A percentile compares a stretch with the other conserved stretches of the same genome.
phyloP scores from a whole-genome alignment of 306 rosid genomes.

The Cajanus cajan region DNA sequence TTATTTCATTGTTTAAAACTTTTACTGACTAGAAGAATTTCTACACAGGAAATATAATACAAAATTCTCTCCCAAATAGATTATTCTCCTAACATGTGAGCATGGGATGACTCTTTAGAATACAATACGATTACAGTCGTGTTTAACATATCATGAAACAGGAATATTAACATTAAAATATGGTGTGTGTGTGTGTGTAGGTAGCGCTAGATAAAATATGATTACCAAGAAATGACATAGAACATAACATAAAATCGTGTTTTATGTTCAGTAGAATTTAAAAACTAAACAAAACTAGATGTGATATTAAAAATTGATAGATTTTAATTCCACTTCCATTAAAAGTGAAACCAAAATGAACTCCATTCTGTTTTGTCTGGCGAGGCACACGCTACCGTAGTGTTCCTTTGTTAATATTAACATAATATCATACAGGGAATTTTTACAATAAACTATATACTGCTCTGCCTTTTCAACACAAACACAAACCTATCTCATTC shows the following conservation, averaged over 20 bases:
- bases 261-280: neutral
- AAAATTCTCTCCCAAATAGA: too few relatives aligned
- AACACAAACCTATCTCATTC: slow-evolving; percentile 27
- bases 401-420: slow-evolving; percentile 17
- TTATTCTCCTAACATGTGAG: too few relatives aligned
- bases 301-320: neutral
- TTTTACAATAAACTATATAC: slow-evolving; percentile 19
- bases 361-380: neutral
- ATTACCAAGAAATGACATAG: neutral
- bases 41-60: too few relatives aligned
- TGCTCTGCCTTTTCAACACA: slow-evolving; percentile 29
- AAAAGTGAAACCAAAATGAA: neutral
- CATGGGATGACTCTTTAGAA: too few relatives aligned
- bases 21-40: too few relatives aligned
- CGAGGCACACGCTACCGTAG: neutral
- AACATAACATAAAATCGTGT: neutral
- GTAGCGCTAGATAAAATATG: neutral
- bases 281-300: neutral
- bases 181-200: neutral
- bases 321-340: neutral
- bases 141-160: neutral
- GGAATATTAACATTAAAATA: neutral
- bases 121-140: neutral
- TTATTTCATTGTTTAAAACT: too few relatives aligned
- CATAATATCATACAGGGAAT: slow-evolving; percentile 25